Evolutionary conservation across 148 eudicot genomes (phyloP).

Genomic region (Hydrangea macrophylla): DNA sequence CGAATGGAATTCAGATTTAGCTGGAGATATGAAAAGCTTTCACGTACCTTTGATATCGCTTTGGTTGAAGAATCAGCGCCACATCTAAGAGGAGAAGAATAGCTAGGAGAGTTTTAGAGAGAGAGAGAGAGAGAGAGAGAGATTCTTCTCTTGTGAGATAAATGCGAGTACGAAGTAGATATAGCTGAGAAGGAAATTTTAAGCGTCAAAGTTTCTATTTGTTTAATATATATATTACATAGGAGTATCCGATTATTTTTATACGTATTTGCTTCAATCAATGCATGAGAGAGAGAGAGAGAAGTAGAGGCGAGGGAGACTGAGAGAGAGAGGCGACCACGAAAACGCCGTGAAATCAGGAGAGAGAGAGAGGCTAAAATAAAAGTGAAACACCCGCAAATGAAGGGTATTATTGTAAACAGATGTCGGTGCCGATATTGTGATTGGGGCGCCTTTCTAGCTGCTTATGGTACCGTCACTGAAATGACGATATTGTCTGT

Average conservation of each 20-base stretch:
- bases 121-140: too few relatives aligned
- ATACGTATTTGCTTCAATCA: neutral
- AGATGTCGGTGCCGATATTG: too few relatives aligned
- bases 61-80: neutral
- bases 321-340: neutral
- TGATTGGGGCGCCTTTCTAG: too few relatives aligned
- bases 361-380: slow-evolving; percentile 4
- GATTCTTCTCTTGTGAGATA: neutral
- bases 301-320: too few relatives aligned
- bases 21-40: neutral
- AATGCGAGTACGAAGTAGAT: neutral
- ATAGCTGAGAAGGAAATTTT: neutral
- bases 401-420: too few relatives aligned
- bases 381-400: too few relatives aligned
- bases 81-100: neutral
- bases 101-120: neutral
- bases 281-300: neutral
- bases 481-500: too few relatives aligned
- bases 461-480: too few relatives aligned
- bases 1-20: neutral
- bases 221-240: too few relatives aligned
- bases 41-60: slow-evolving; percentile 1
- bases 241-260: neutral
- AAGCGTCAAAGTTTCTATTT: too few relatives aligned
- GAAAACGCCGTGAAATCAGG: slow-evolving; percentile 3